Percentiles rank a stretch among this genome's conserved stretches.
phyloP scores from a whole-genome alignment of 305 asterid species.

The Fraxinus paxiana region DNA sequence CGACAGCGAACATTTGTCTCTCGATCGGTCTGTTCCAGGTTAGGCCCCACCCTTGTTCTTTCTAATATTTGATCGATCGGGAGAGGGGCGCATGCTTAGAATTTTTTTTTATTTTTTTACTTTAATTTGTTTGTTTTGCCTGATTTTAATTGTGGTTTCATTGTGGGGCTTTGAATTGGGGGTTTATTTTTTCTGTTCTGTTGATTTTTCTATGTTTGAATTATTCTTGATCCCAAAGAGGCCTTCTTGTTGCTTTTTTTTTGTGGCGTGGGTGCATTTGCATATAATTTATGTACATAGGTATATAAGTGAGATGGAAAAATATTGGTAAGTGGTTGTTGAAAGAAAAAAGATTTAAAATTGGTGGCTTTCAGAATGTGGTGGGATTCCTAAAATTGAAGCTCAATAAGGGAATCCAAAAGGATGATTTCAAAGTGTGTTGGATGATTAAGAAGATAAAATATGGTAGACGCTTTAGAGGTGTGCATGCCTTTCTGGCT shows the following conservation, averaged over 20 bases:
- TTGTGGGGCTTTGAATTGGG: not conserved
- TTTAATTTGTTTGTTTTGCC: not conserved
- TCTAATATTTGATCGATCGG: not conserved
- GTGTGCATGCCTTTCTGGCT: not conserved
- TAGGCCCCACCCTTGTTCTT: not conserved
- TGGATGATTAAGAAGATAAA: not conserved
- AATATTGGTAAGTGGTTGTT: not conserved
- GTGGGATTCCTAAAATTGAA: not conserved
- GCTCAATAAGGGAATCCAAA: not conserved
- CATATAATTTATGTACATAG: not conserved
- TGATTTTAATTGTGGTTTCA: not conserved
- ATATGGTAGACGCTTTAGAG: not conserved
- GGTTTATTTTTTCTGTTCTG: not conserved
- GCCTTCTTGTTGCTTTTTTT: not conserved
- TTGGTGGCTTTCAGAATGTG: not conserved
- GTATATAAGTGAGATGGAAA: not conserved
- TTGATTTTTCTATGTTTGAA: not conserved
- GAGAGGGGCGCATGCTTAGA: not conserved
- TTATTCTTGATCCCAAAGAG: not conserved
- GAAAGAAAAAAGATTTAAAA: not conserved
- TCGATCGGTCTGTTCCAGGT: slow-evolving; percentile 37
- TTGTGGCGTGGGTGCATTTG: not conserved
- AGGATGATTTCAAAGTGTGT: not conserved
- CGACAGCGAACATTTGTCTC: not conserved
- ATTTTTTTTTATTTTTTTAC: not conserved